phyloP scores from a whole-genome alignment of 2,329 filamentous ascomycete genomes.

The Xylaria digitata region DNA sequence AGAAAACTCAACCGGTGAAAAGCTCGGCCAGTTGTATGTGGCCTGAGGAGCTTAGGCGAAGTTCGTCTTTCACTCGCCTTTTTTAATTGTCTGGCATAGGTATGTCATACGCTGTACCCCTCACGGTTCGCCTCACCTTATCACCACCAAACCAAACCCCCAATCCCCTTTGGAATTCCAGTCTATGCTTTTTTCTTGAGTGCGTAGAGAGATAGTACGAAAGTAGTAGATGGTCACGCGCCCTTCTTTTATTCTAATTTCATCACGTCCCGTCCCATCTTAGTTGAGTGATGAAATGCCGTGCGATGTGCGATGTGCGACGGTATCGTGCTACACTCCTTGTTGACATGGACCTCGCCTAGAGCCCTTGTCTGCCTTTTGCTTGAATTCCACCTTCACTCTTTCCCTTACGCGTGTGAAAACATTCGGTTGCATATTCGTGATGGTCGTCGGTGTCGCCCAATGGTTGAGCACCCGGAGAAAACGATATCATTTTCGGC shows the following conservation, averaged over 20 bases:
- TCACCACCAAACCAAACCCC: not conserved
- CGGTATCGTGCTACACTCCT: constrained; percentile 21
- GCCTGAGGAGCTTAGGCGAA: not conserved
- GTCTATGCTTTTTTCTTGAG: not conserved
- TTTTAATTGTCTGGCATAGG: not conserved
- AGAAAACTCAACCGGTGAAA: not conserved
- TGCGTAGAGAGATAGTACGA: not conserved
- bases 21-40: not conserved
- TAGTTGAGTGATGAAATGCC: not conserved
- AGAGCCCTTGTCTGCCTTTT: constrained; percentile 1
- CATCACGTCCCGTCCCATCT: not conserved
- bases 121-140: constrained; percentile 8
- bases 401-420: not conserved
- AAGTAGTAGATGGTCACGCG: constrained; percentile 22
- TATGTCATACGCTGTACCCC: not conserved
- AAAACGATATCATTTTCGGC: not conserved
- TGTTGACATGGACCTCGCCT: constrained; percentile 24
- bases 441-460: not conserved
- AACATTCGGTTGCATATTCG: not conserved
- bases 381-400: not conserved
- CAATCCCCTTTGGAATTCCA: too few species aligned
- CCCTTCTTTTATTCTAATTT: not conserved
- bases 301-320: constrained; percentile 1
- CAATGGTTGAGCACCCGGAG: not conserved
- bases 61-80: not conserved